Conservation (phyloP, 306 rosid species). For the Astragalus membranaceus region DNA sequence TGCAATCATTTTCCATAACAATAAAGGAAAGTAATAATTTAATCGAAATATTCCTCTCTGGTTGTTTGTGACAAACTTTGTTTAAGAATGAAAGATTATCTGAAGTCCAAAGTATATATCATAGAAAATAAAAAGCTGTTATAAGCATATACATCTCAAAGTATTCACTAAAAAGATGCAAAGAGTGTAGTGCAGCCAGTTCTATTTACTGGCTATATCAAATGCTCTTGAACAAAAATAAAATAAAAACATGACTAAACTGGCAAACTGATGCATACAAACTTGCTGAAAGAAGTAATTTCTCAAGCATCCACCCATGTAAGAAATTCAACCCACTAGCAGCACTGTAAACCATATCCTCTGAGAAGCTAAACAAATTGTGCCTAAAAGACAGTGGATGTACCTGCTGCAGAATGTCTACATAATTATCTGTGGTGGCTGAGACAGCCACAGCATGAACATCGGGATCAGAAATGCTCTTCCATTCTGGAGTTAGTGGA, state of each 20-base stretch:
- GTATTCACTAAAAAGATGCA: not conserved
- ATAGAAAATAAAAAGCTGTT: not conserved
- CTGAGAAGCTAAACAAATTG: not conserved
- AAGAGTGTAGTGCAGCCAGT: not conserved
- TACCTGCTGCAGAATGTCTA: slow-evolving; percentile 57
- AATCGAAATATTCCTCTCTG: not conserved
- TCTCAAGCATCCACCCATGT: not conserved
- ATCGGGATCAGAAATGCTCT: slow-evolving; percentile 69
- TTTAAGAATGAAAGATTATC: not conserved
- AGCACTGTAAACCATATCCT: slow-evolving; percentile 11
- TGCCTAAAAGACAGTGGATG: slow-evolving; percentile 1
- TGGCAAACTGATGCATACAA: not conserved
- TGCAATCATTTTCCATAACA: not conserved
- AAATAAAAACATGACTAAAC: not conserved
- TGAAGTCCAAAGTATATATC: not conserved
- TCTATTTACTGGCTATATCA: not conserved
- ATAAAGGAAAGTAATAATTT: not conserved
- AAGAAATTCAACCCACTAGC: slow-evolving; percentile 6
- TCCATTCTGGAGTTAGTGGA: slow-evolving; percentile 94
- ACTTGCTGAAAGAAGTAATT: not conserved
- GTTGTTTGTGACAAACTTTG: not conserved
- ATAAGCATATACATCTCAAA: not conserved
- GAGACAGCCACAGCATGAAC: slow-evolving; percentile 56
- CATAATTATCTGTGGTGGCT: slow-evolving; percentile 47
- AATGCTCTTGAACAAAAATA: not conserved